These are phyloP conservation scores for Tilletia indica DNA, from an alignment of 1,284 basidiomycete species.

Conservation along the genomic window DNA sequence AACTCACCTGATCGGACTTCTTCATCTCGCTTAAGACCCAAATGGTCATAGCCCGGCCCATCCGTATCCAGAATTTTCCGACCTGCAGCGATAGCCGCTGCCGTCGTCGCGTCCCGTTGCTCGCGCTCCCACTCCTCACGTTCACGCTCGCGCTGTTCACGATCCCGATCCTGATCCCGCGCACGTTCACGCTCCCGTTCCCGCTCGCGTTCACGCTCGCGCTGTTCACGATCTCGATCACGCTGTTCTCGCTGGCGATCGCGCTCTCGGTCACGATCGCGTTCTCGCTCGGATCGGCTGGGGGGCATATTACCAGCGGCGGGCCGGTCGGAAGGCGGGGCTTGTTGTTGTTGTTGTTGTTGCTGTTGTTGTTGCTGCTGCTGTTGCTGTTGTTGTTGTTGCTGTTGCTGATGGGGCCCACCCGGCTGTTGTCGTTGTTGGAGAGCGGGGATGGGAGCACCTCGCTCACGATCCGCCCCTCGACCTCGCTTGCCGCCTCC, in stretches of 20 bases:
- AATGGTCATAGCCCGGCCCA: neutral
- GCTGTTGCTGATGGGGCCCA: too few relatives aligned
- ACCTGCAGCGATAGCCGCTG: constrained; percentile 4
- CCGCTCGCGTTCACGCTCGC: constrained; percentile 37
- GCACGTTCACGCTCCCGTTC: constrained; percentile 33
- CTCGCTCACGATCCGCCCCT: neutral
- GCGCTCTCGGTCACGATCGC: constrained; percentile 43
- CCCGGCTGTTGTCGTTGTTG: neutral
- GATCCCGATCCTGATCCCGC: neutral
- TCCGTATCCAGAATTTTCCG: neutral
- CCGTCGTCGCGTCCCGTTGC: constrained; percentile 7
- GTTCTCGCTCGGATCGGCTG: constrained; percentile 29
- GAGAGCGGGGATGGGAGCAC: neutral
- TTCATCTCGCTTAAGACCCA: constrained; percentile 9
- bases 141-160: constrained; percentile 27
- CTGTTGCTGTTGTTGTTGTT: too few relatives aligned
- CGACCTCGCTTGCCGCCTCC: constrained; percentile 2
- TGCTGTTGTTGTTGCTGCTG: too few relatives aligned
- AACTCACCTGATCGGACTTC: neutral
- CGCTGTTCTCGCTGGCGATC: constrained; percentile 46
- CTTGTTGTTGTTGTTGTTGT: too few relatives aligned
- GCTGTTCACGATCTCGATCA: constrained; percentile 34
- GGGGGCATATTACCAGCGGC: neutral
- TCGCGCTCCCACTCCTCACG: constrained; percentile 30
- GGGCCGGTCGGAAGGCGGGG: neutral